Evolutionary conservation across 2,329 filamentous ascomycete genomes (phyloP).

Genomic region (Juglanconis sp.): DNA sequence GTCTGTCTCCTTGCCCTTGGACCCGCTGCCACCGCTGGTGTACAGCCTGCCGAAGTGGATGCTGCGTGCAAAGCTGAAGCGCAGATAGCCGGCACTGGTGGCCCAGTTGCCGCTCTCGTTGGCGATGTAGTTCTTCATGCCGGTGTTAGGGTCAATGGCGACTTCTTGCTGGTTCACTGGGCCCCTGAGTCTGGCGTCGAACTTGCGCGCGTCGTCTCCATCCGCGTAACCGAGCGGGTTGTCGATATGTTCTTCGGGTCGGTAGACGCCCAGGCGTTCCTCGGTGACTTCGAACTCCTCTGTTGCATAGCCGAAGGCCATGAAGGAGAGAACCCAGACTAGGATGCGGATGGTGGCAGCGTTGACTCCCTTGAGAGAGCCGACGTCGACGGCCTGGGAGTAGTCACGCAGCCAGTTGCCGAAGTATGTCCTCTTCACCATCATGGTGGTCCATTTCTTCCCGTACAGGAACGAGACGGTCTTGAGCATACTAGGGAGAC

Average conservation of each 20-base stretch:
- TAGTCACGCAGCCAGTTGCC: slow-evolving; percentile 87
- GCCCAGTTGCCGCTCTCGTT: slow-evolving; percentile 87
- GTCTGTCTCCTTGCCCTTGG: slow-evolving; percentile 67
- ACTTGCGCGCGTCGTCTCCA: slow-evolving; percentile 77
- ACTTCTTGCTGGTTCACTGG: slow-evolving; percentile 71
- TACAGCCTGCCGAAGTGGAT: slow-evolving; percentile 78
- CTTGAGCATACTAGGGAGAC: slow-evolving; percentile 80
- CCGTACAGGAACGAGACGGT: slow-evolving; percentile 73
- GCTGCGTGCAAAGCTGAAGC: slow-evolving; percentile 68
- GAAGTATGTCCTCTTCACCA: slow-evolving; percentile 77
- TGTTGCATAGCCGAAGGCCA: slow-evolving; percentile 82
- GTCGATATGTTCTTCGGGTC: slow-evolving; percentile 71
- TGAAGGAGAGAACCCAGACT: slow-evolving; percentile 77
- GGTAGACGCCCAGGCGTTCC: slow-evolving; percentile 75
- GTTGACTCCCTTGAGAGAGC: slow-evolving; percentile 74
- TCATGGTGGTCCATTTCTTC: slow-evolving; percentile 80
- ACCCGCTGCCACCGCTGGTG: slow-evolving; percentile 58
- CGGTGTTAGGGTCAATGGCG: slow-evolving; percentile 70
- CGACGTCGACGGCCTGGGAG: slow-evolving; percentile 78
- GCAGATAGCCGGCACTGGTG: slow-evolving; percentile 82
- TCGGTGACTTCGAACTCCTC: slow-evolving; percentile 81
- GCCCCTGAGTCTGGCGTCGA: slow-evolving; percentile 75
- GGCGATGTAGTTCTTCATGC: slow-evolving; percentile 99
- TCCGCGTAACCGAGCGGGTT: slow-evolving; percentile 87
- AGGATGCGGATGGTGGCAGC: slow-evolving; percentile 75